These are phyloP conservation scores for Parmales sp. DNA, from an alignment of 108 stramenopile genomes.

Conservation along the genomic window DNA sequence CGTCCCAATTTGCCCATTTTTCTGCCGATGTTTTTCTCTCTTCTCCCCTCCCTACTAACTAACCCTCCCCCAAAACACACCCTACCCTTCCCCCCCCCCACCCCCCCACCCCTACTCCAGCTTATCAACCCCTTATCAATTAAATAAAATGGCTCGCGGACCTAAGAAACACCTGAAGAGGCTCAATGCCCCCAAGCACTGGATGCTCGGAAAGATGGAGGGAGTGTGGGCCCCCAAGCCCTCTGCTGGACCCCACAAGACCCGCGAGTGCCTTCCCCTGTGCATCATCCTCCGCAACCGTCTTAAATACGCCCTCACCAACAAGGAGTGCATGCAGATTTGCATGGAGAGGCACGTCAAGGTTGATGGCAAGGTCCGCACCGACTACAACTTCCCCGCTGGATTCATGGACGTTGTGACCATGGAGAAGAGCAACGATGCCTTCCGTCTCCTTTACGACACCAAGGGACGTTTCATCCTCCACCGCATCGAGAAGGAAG, in stretches of 20 bases:
- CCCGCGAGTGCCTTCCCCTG: constrained; percentile 93
- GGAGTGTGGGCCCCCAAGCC: constrained; percentile 93
- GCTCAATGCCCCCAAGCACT: constrained; percentile 96
- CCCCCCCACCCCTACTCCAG: not conserved
- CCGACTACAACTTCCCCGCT: constrained; percentile 95
- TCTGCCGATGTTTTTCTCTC: too few species aligned
- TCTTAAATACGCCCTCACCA: constrained; percentile 99
- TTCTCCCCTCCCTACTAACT: too few species aligned
- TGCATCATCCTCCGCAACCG: constrained; percentile 93
- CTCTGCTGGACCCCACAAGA: constrained; percentile 94
- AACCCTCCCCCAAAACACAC: too few species aligned
- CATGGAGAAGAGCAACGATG: constrained; percentile 87
- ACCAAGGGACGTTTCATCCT: constrained; percentile 96
- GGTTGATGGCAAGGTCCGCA: constrained; percentile 97
- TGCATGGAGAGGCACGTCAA: constrained; percentile 98
- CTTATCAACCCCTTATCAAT: not conserved
- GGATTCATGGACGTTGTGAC: constrained; percentile 98
- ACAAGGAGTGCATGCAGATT: constrained; percentile 93
- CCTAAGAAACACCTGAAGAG: constrained; percentile 99
- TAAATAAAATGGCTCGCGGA: constrained; percentile 72
- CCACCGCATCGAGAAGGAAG: constrained; percentile 82
- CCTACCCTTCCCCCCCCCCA: not conserved
- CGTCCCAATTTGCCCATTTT: too few species aligned
- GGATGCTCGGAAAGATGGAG: constrained; percentile 98
- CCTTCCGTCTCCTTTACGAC: constrained; percentile 96